phyloP scores from a whole-genome alignment of 495 filamentous ascomycete species.

The Penicillium chermesinum region DNA sequence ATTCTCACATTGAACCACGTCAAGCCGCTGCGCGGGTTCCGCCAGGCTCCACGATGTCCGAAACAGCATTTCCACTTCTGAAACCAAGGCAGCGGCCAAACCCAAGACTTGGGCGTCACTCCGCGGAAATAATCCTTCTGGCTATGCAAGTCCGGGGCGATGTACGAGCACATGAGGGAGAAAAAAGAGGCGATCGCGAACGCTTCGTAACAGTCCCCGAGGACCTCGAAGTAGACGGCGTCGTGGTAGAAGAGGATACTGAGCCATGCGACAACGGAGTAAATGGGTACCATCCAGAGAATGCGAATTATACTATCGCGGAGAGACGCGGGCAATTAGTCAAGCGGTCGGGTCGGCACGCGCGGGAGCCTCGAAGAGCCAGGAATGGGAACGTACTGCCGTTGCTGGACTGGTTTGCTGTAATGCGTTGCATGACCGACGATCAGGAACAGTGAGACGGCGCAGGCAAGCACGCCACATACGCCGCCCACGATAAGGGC shows the following conservation, averaged over 20 bases:
- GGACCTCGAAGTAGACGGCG: slow-evolving; percentile 74
- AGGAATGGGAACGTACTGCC: slow-evolving; percentile 55
- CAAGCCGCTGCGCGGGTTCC: slow-evolving; percentile 73
- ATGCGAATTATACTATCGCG: slow-evolving; percentile 75
- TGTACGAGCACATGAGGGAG: slow-evolving; percentile 78
- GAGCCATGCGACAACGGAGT: slow-evolving; percentile 73
- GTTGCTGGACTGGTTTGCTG: slow-evolving; percentile 74
- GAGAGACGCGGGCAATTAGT: neutral
- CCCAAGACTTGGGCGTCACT: slow-evolving; percentile 65
- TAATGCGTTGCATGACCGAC: slow-evolving; percentile 77
- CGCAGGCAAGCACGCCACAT: slow-evolving; percentile 41
- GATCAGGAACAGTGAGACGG: slow-evolving; percentile 52
- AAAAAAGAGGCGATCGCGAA: slow-evolving; percentile 92
- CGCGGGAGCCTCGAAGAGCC: neutral
- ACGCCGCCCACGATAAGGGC: slow-evolving; percentile 44
- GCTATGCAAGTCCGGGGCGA: slow-evolving; percentile 70
- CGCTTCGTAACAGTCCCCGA: slow-evolving; percentile 86
- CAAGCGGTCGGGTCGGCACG: neutral
- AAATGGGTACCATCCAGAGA: slow-evolving; percentile 85
- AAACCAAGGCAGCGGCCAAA: slow-evolving; percentile 63
- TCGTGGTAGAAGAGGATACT: slow-evolving; percentile 72
- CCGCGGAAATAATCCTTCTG: slow-evolving; percentile 86
- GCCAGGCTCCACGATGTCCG: slow-evolving; percentile 59
- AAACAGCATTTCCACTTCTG: slow-evolving; percentile 64
- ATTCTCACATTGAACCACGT: slow-evolving; percentile 83